These are phyloP conservation scores for Yarrowia keelungensis DNA, from an alignment of 805 yeast species.

Conservation along the genomic window DNA sequence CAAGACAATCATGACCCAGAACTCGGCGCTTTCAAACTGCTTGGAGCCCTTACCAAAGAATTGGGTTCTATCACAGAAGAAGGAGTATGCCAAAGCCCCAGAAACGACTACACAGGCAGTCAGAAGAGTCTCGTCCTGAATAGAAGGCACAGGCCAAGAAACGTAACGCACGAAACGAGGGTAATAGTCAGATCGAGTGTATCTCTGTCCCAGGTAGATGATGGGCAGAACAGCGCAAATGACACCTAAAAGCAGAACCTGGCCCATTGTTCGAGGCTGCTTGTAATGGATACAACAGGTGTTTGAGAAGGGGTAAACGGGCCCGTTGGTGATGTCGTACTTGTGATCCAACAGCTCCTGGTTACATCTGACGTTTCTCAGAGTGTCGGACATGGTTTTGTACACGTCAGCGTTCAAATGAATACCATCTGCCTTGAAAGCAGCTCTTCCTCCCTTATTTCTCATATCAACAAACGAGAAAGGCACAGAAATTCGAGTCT, in stretches of 20 bases:
- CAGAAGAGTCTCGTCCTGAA: constrained; percentile 23
- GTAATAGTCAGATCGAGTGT: constrained; percentile 26
- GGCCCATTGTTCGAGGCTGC: constrained; percentile 36
- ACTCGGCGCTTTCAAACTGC: constrained; percentile 42
- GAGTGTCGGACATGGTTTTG: constrained; percentile 41
- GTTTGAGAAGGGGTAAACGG: constrained; percentile 42
- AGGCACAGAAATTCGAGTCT: constrained; percentile 42
- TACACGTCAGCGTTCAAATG: constrained; percentile 42
- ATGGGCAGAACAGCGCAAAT: constrained; percentile 40
- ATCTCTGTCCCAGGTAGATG: constrained; percentile 27
- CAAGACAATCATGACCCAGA: constrained; percentile 38
- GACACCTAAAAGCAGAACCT: constrained; percentile 21
- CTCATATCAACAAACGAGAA: constrained; percentile 42
- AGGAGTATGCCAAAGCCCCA: constrained; percentile 42
- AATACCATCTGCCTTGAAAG: constrained; percentile 41
- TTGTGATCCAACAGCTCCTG: constrained; percentile 40
- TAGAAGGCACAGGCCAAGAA: constrained; percentile 32
- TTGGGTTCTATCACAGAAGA: constrained; percentile 44
- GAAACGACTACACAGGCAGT: constrained; percentile 38
- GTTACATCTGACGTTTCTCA: constrained; percentile 45
- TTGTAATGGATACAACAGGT: constrained; percentile 44
- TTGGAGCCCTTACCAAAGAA: constrained; percentile 43
- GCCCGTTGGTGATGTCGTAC: constrained; percentile 9
- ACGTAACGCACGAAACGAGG: constrained; percentile 35
- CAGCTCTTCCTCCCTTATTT: constrained; percentile 34